Percentiles rank a stretch among this genome's conserved stretches.
Evolutionary conservation across 1,284 basidiomycete genomes (phyloP).

Genomic region (Volvariella surrecta): DNA sequence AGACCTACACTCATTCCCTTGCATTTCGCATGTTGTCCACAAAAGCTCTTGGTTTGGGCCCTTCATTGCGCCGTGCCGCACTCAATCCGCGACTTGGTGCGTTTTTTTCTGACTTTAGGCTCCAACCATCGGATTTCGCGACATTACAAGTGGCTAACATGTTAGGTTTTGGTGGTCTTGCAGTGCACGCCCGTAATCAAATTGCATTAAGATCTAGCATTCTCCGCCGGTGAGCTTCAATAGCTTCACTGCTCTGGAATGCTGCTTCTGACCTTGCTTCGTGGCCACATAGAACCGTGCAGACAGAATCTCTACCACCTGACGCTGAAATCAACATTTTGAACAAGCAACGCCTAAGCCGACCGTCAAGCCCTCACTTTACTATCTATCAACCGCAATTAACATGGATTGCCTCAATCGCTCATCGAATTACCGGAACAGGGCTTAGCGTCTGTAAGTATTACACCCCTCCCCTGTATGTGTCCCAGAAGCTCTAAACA

Average conservation of each 20-base stretch:
- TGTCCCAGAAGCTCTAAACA: neutral
- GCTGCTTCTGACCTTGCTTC: neutral
- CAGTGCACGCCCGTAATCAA: too few relatives aligned
- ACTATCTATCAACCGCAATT: constrained; percentile 96
- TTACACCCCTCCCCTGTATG: neutral
- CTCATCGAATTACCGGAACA: constrained; percentile 79
- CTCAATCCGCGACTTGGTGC: neutral
- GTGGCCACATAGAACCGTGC: constrained; percentile 34
- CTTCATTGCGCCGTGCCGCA: neutral
- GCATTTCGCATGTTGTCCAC: neutral
- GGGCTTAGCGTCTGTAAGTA: constrained; percentile 72
- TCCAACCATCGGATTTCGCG: too few relatives aligned
- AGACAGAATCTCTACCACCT: constrained; percentile 57
- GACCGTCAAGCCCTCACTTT: constrained; percentile 89
- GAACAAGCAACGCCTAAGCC: constrained; percentile 78
- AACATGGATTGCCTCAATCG: constrained; percentile 84
- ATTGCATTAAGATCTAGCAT: too few relatives aligned
- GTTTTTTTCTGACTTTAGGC: neutral
- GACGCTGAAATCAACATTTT: constrained; percentile 60
- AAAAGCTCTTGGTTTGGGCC: constrained; percentile 1
- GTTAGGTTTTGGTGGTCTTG: too few relatives aligned
- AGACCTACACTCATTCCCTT: too few relatives aligned
- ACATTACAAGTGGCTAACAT: too few relatives aligned
- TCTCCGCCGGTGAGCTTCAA: too few relatives aligned
- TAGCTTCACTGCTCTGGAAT: neutral